These are phyloP conservation scores for Hygrocybe punicea DNA, from an alignment of 768 basidiomycete genomes.

Conservation along the genomic window DNA sequence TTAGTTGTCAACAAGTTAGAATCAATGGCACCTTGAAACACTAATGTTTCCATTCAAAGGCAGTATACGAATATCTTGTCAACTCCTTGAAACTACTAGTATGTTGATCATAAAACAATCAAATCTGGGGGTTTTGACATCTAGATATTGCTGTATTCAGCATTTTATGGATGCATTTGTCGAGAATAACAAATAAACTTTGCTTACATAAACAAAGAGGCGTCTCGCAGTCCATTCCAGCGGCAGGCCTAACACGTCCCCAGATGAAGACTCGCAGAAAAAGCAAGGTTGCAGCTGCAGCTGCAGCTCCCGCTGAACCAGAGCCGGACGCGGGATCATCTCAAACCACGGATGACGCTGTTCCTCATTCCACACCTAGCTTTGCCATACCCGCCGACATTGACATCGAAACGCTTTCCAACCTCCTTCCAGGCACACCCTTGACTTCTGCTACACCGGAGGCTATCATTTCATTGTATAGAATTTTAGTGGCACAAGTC, in stretches of 20 bases:
- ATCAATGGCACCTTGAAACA: too few species aligned
- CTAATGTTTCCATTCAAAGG: too few species aligned
- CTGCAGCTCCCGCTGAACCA: slow-evolving; percentile 35
- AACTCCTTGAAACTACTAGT: too few species aligned
- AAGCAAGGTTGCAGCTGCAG: slow-evolving; percentile 51
- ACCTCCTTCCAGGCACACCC: slow-evolving; percentile 58
- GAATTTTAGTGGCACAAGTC: slow-evolving; percentile 55
- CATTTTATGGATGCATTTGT: too few species aligned
- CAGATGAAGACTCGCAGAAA: slow-evolving; percentile 59
- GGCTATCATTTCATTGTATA: slow-evolving; percentile 59
- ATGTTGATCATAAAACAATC: too few species aligned
- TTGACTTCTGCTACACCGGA: slow-evolving; percentile 58
- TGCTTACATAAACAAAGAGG: not conserved
- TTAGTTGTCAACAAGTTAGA: too few species aligned
- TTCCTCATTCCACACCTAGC: slow-evolving; percentile 23
- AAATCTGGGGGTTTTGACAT: too few species aligned
- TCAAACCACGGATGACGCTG: slow-evolving; percentile 32
- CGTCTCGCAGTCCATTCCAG: not conserved
- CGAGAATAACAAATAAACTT: too few species aligned
- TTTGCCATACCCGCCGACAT: slow-evolving; percentile 64
- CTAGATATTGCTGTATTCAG: too few species aligned
- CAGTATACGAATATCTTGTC: too few species aligned
- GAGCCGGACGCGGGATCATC: slow-evolving; percentile 23
- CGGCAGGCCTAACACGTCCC: not conserved
- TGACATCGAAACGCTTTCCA: slow-evolving; percentile 56